Evolutionary conservation across 345 rosid species (phyloP), one percentile per base, ranked within the genome.

Genomic region (Populus ilicifolia): DNA sequence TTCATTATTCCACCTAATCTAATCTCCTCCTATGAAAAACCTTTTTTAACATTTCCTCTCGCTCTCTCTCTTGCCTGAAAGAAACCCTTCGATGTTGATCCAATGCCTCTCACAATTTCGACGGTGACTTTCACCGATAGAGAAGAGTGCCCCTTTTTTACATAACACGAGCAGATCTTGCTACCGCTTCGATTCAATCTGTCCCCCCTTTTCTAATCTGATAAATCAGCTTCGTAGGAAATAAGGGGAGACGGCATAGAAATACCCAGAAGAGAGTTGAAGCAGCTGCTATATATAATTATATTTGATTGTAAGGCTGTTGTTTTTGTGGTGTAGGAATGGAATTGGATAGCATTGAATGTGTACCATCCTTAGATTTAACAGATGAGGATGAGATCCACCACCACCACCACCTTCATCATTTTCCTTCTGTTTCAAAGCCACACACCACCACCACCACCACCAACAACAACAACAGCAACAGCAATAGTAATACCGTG

Each of bases 31-130:
- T 56, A 2, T 41, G 63, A 39, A 16, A 59, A 70, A 10, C 69
- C 67, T 38, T 36, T 23, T 16, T 17, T 65, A 23, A 43, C 46
- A 3, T 27, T 6, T 13, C 44, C 70, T 33, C n/a, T 25, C 38
- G 8, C 38, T 71, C 39, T 72, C 48, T 79, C 80, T 66, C 73
- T 69, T 54, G 23, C 30, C 35, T 21, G 44, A 72, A 77, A 75
- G 44, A 72, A 77, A 75, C 82, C 85, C 76, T 72, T 77, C 36
- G 86, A 87, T 84, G 44, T 35, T 79, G 63, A 79, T 84, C 82
- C 67, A 44, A 77, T 79, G 80, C 27, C 75, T 75, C 80, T 50
- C 38, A 41, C 68, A 56, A 74, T 71, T 70, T 79, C 71, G 69
- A 75, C 78, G 74, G 73, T 75, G 79, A 62, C 74, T 10, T 5